Evolutionary conservation across 2,329 filamentous ascomycete species (phyloP).

Genomic region (Microdochium nivale): DNA sequence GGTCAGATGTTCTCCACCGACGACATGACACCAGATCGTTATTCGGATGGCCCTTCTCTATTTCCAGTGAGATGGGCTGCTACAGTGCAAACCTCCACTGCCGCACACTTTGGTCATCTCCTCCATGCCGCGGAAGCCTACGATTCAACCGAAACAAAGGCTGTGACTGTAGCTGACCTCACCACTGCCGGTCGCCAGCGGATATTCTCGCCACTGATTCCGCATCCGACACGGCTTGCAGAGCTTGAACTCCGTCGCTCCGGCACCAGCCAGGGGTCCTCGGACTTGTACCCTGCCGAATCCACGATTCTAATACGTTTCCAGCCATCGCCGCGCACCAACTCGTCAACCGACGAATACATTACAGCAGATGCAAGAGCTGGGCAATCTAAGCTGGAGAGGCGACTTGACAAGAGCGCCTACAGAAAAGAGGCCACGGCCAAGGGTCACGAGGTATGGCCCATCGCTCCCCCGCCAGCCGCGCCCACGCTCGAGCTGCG

Average conservation of each 20-base stretch:
- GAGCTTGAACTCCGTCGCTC: slow-evolving; percentile 17
- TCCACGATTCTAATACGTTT: slow-evolving; percentile 38
- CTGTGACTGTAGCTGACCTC: slow-evolving; percentile 5
- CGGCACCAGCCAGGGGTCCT: slow-evolving; percentile 4
- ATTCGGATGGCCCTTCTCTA: background rate
- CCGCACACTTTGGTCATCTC: slow-evolving; percentile 42
- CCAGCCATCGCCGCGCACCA: slow-evolving; percentile 21
- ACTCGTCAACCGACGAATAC: slow-evolving; percentile 3
- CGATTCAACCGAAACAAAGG: slow-evolving; percentile 1
- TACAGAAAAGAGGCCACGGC: background rate
- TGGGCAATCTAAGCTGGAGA: background rate
- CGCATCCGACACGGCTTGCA: slow-evolving; percentile 36
- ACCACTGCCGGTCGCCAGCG: slow-evolving; percentile 15
- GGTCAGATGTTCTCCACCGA: too few relatives aligned
- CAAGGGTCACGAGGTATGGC: slow-evolving; percentile 8
- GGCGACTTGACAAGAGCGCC: background rate
- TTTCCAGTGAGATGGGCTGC: slow-evolving; percentile 13
- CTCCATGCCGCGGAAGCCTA: slow-evolving; percentile 23
- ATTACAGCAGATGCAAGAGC: background rate
- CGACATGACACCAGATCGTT: too few relatives aligned
- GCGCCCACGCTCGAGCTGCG: slow-evolving; percentile 27
- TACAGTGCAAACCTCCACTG: slow-evolving; percentile 16
- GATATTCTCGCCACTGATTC: slow-evolving; percentile 34
- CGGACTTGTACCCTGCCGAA: slow-evolving; percentile 11
- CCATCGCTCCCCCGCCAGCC: slow-evolving; percentile 12